phyloP scores from a whole-genome alignment of 345 rosid genomes.

The Boechera divaricarpa region DNA sequence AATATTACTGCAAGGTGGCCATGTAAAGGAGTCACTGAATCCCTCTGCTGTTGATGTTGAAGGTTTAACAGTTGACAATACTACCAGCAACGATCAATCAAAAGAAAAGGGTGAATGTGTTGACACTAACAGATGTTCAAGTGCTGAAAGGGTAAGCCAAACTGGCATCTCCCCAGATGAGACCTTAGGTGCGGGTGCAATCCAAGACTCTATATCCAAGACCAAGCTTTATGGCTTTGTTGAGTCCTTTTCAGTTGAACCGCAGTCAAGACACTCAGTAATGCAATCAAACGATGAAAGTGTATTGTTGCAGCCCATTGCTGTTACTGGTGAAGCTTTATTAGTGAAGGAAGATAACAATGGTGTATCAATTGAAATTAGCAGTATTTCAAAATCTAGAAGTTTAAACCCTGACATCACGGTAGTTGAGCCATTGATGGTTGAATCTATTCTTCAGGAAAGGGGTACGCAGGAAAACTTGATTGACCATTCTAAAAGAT shows the following conservation, averaged over 20 bases:
- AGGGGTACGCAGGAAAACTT: constrained; percentile 18
- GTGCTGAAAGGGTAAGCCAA: constrained; percentile 37
- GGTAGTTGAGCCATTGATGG: constrained; percentile 35
- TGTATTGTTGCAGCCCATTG: constrained; percentile 39
- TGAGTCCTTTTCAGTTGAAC: constrained; percentile 34
- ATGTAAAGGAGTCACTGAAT: constrained; percentile 28
- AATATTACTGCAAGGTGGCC: constrained; percentile 23
- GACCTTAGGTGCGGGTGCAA: constrained; percentile 6
- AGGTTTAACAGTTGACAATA: constrained; percentile 30
- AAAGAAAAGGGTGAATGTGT: constrained; percentile 39
- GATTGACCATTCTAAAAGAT: constrained; percentile 33
- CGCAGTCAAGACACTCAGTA: constrained; percentile 27
- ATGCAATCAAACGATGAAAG: constrained; percentile 28
- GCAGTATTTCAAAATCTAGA: constrained; percentile 34
- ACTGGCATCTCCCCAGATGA: constrained; percentile 35
- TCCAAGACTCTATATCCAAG: constrained; percentile 31
- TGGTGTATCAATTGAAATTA: constrained; percentile 15
- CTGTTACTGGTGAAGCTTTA: constrained; percentile 35
- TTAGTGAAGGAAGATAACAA: constrained; percentile 24
- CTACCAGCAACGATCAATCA: constrained; percentile 30
- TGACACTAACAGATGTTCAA: constrained; percentile 40
- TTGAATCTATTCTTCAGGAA: constrained; percentile 26
- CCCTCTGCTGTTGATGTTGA: constrained; percentile 23
- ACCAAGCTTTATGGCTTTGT: constrained; percentile 14
- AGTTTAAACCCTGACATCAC: constrained; percentile 22